Conservation (phyloP, 2,329 filamentous ascomycete genomes). For the Dendrostoma leiphaemia region DNA sequence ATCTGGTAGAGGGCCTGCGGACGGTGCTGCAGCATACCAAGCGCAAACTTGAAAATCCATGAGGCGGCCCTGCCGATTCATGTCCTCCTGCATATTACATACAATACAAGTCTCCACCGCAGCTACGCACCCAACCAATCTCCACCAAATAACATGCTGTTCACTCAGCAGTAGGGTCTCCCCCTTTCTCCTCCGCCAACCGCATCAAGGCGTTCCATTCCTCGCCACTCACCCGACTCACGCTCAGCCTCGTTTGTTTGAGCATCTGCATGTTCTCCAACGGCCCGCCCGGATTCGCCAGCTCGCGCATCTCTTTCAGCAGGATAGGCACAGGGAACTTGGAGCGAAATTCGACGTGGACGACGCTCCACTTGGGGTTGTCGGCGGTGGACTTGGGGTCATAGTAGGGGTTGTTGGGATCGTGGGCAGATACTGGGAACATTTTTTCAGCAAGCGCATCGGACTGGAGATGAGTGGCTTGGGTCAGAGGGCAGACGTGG, state of each 20-base stretch:
- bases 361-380: constrained; percentile 80
- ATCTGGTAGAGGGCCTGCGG: constrained; percentile 54
- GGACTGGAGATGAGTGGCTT: neutral
- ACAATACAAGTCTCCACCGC: too few species aligned
- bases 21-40: constrained; percentile 55
- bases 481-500: neutral
- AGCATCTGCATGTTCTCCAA: constrained; percentile 80
- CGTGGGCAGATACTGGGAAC: constrained; percentile 64
- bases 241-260: constrained; percentile 78
- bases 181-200: constrained; percentile 45
- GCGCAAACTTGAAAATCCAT: constrained; percentile 30
- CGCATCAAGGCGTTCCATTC: constrained; percentile 66
- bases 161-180: too few species aligned
- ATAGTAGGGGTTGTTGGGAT: constrained; percentile 75
- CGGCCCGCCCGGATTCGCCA: constrained; percentile 53
- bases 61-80: neutral
- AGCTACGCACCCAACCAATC: too few species aligned
- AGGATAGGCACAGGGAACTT: constrained; percentile 74
- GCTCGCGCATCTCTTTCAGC: constrained; percentile 68
- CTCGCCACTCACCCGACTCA: constrained; percentile 61
- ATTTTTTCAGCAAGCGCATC: neutral
- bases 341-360: constrained; percentile 81
- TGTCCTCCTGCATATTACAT: too few species aligned
- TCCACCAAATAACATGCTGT: too few species aligned
- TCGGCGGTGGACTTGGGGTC: constrained; percentile 70